Evolutionary conservation across 169 alveolate species (phyloP), one percentile per base, ranked within the genome.

Genomic region (Plasmodium malariae): DNA sequence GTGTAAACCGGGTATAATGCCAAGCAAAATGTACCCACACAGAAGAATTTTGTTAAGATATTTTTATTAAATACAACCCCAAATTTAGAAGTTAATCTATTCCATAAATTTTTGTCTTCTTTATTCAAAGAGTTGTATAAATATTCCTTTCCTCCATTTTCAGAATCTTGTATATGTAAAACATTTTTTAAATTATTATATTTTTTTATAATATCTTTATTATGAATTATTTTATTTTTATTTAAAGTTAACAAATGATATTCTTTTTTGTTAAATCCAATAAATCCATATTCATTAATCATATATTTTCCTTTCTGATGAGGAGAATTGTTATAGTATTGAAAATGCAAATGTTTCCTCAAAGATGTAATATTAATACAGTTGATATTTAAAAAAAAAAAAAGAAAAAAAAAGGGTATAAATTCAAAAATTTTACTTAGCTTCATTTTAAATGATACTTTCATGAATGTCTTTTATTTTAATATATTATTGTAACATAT

Each of bases 131-230:
- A 65, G 43, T 40, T 74, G 48, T 67, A 37, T 45, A 49, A 67
- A 70, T 49, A 54, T 65, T 67, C 74, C 30, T 32, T 70, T 70
- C 30, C 51, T 67, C 63, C 72, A 65, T 83, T 43, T 45, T 83
- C 91, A 54, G 32, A 19, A 65, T 60, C 65, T 45, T 83, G 91
- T 67, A 48, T 48, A 83, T 83, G 36, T 67, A 83, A 49, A 55
- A 68, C 32, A 40, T 67, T 70, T 19, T n/a, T n/a, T n/a, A 34
- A 17, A 60, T 21, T 83, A 17, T 32, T 65, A 51, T 45, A 14
- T 45, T 83, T 83, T 83, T 83, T 83, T 30, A 83, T 43, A 63
- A 19, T 28, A 17, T 78, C 54, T 67, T 83, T 68, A 26, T 83
- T 43, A 32, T 19, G 28, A 43, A 21, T 51, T 83, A 32, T 51